A percentile compares a stretch with the other conserved stretches of the same genome.
Conservation (phyloP, 169 alveolate genomes). For the Babesia microti region DNA sequence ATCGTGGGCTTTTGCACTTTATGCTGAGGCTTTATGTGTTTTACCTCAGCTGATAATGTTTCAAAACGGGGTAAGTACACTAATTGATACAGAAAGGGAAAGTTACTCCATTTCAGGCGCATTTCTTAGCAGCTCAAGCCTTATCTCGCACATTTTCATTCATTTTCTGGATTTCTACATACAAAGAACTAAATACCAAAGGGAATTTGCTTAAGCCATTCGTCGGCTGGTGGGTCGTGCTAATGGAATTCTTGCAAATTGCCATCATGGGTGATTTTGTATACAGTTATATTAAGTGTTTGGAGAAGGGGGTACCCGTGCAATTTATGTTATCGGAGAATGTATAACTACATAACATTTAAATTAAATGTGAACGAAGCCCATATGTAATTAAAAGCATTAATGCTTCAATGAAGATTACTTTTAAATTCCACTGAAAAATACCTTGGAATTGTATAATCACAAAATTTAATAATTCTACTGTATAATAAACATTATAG, state of each 20-base stretch:
- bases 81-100: conserved; percentile 52
- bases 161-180: conserved; percentile 81
- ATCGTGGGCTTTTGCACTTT: conserved; percentile 85
- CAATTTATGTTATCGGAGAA: conserved; percentile 67
- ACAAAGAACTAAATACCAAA: conserved; percentile 69
- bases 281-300: conserved; percentile 74
- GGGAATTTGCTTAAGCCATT: conserved; percentile 67
- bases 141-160: conserved; percentile 74
- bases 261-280: conserved; percentile 79
- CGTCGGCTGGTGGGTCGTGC: conserved; percentile 77
- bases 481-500: neutral
- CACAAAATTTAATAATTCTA: neutral
- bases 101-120: conserved; percentile 80
- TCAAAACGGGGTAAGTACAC: conserved; percentile 65
- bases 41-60: conserved; percentile 82
- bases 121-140: conserved; percentile 86
- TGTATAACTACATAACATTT: conserved; percentile 36
- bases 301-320: conserved; percentile 71
- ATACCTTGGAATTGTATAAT: neutral
- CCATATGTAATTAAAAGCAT: neutral
- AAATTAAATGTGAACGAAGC: neutral
- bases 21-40: conserved; percentile 79
- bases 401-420: neutral
- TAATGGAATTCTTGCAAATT: conserved; percentile 74
- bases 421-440: neutral